These are phyloP conservation scores for Glycine tomentella DNA, from an alignment of 306 rosid genomes.

Conservation along the genomic window DNA sequence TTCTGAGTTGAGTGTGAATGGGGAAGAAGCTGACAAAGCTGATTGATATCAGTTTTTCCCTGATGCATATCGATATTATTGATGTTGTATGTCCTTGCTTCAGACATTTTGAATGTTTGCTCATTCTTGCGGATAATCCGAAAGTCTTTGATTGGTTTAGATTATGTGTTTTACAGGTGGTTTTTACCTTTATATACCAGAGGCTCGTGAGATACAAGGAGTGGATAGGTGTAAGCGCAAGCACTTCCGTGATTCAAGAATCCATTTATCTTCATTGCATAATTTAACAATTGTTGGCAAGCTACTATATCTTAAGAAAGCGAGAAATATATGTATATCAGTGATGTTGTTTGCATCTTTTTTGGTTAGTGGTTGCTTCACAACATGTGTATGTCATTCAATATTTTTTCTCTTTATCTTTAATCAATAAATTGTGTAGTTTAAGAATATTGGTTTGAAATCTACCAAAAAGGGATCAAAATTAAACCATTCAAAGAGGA, in stretches of 20 bases:
- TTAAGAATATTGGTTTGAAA: neutral
- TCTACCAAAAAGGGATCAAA: neutral
- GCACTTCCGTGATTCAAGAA: constrained; percentile 26
- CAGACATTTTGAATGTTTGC: constrained; percentile 15
- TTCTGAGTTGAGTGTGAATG: constrained; percentile 51
- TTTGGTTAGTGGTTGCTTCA: constrained; percentile 15
- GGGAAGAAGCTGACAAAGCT: constrained; percentile 50
- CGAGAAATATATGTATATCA: constrained; percentile 16
- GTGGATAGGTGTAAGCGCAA: constrained; percentile 28
- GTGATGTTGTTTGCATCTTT: constrained; percentile 18
- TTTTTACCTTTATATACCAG: constrained; percentile 26
- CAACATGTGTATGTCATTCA: constrained; percentile 5
- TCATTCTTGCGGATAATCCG: constrained; percentile 18
- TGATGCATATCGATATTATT: constrained; percentile 36
- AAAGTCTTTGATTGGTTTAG: constrained; percentile 31
- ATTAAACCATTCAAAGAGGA: no score
- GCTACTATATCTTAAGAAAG: constrained; percentile 17
- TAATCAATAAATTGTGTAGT: neutral
- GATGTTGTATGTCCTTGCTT: constrained; percentile 45
- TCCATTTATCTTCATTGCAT: constrained; percentile 31
- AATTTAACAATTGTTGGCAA: constrained; percentile 27
- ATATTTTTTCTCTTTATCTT: constrained; percentile 5
- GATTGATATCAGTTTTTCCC: constrained; percentile 43
- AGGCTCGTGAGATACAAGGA: constrained; percentile 24
- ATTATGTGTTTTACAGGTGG: constrained; percentile 34